A percentile compares a stretch with the other conserved stretches of the same genome.
Evolutionary conservation across 129 eudicot species (phyloP).

Genomic region (sunflower (Helianthus annuus)): DNA sequence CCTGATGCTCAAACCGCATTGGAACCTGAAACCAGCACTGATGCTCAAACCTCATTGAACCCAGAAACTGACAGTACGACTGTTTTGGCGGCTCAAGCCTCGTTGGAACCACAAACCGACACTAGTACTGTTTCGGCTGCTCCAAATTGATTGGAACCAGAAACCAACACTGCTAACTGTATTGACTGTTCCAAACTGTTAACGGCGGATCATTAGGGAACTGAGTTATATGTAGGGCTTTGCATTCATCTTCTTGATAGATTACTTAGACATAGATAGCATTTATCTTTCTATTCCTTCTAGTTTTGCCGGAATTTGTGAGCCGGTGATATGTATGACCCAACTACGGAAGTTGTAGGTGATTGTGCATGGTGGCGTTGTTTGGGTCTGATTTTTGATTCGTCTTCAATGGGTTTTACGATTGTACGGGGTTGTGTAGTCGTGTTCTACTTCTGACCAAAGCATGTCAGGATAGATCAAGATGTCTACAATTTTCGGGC

Average conservation of each 20-base stretch:
- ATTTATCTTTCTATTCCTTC: background rate
- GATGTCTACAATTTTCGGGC: background rate
- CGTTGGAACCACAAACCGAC: background rate
- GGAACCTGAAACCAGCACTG: background rate
- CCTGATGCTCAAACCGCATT: background rate
- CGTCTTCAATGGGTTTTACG: background rate
- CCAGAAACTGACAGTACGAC: background rate
- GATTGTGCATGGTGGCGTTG: background rate
- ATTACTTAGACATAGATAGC: constrained; percentile 22
- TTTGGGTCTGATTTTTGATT: background rate
- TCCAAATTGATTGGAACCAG: background rate
- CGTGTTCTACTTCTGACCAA: constrained; percentile 14
- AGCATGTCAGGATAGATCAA: background rate
- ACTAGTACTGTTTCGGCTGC: background rate
- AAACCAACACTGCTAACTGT: background rate
- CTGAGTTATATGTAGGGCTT: constrained; percentile 20
- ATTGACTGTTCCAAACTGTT: constrained; percentile 1
- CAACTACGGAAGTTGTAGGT: constrained; percentile 4
- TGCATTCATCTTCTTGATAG: constrained; percentile 16
- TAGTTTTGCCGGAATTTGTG: constrained; percentile 23
- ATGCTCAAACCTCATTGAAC: constrained; percentile 12
- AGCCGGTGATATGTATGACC: constrained; percentile 18
- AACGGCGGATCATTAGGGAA: background rate
- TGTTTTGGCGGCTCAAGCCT: background rate
- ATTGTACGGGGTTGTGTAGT: background rate